Base-by-base conservation (phyloP, 2,329 filamentous ascomycete species). In the Fulvia fulva region DNA sequence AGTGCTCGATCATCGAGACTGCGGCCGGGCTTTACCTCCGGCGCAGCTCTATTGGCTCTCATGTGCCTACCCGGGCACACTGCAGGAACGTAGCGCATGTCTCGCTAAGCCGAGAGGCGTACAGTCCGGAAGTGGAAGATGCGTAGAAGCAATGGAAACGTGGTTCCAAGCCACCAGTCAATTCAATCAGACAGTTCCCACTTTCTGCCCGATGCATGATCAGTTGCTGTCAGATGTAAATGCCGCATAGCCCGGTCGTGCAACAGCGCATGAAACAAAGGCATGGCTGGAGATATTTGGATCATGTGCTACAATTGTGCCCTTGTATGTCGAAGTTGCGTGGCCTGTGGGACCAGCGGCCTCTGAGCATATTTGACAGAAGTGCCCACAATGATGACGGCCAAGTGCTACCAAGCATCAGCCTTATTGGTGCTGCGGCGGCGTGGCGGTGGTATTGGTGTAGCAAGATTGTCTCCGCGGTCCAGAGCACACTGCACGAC, bases 141-240 rank as follows among this genome's bases (percentile, higher is more conserved):
- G 25, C 44, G 14, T 23, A 26, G 44, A 47, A 47, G 44, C 6
- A 47, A 14, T 25, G 22, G 12, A 45, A 47, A 26, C 21, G 37
- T 41, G 37, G n/a, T 41, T 19, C 7, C 16, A 16, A 41, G 37
- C 37, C 37, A 41, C 47, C 12, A 14, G 22, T 51, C 23, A 51
- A 21, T n/a, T n/a, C 37, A 41, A n/a, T n/a, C 37, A 41, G 16
- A n/a, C 7, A 19, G 37, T 19, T 16, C 22, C 26, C 22, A 25
- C 41, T 46, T 14, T 54, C n/a, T 9, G 61, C 54, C 1, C 57
- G 34, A 19, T 41, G 37, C 37, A 7, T 41, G 37, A 41, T 41
- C 37, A 41, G n/a, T 16, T 7, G 37, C 37, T 41, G 37, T 41
- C 4, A 21, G 16, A 41, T 19, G n/a, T 41, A 1, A 19, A 41